These are phyloP conservation scores for Xylaria sp. DNA, from an alignment of 2,329 filamentous ascomycete genomes.

Conservation along the genomic window DNA sequence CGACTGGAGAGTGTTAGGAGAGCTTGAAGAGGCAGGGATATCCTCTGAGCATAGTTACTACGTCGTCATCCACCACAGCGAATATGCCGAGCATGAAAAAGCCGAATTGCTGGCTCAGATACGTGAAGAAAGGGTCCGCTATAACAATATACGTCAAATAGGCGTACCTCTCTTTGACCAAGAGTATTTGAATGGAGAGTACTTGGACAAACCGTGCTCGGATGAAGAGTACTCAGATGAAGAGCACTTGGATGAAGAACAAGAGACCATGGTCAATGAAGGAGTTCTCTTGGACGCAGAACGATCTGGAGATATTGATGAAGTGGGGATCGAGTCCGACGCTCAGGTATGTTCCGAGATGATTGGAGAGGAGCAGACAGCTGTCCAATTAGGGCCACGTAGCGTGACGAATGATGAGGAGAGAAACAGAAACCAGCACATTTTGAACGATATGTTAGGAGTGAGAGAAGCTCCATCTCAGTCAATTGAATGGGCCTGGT, in stretches of 20 bases:
- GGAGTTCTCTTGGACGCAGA: not conserved
- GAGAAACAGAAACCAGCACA: not conserved
- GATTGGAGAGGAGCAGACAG: not conserved
- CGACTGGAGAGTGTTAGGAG: too few relatives aligned
- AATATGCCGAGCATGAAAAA: not conserved
- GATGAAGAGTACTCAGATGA: not conserved
- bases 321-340: not conserved
- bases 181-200: not conserved
- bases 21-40: too few relatives aligned
- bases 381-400: not conserved
- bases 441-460: slow-evolving; percentile 5
- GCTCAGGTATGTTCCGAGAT: not conserved
- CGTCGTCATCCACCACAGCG: not conserved
- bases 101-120: not conserved
- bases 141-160: too few relatives aligned
- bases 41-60: too few relatives aligned
- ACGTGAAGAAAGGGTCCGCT: not conserved
- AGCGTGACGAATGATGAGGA: not conserved
- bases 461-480: slow-evolving; percentile 1
- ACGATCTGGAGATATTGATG: not conserved
- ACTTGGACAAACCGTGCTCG: not conserved
- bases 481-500: not conserved
- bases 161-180: too few relatives aligned
- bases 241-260: not conserved
- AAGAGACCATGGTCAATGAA: not conserved